phyloP scores from a whole-genome alignment of 176 grass and related monocot species.

The Guadua angustifolia region DNA sequence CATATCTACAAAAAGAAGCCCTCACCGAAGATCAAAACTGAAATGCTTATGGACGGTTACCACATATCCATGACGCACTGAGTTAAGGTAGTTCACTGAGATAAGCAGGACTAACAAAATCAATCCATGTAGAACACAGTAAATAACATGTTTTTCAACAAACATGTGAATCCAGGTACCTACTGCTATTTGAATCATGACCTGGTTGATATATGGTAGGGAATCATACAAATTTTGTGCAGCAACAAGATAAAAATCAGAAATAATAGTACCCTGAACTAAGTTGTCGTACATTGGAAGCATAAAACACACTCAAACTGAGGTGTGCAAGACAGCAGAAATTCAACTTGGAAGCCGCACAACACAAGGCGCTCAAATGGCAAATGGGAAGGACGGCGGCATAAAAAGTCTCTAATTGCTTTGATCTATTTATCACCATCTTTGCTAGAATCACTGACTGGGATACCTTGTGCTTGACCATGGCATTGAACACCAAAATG shows the following conservation, averaged over 20 bases:
- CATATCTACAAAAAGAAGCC: background rate
- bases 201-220: background rate
- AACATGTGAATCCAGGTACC: background rate
- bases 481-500: background rate
- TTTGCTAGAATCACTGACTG: background rate
- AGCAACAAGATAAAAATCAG: background rate
- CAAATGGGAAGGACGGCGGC: background rate
- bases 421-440: background rate
- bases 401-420: background rate
- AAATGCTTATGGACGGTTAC: background rate
- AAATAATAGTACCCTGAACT: background rate
- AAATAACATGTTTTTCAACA: background rate
- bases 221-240: background rate
- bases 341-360: background rate
- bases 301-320: background rate
- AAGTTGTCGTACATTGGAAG: background rate
- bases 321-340: constrained; percentile 2
- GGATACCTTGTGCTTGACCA: background rate
- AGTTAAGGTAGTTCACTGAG: background rate
- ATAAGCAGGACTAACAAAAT: background rate
- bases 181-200: background rate
- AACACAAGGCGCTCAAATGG: background rate
- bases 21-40: background rate
- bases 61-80: background rate
- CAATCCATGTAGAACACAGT: background rate